Conservation (phyloP, 129 eudicot species). For the Escallonia rubra region DNA sequence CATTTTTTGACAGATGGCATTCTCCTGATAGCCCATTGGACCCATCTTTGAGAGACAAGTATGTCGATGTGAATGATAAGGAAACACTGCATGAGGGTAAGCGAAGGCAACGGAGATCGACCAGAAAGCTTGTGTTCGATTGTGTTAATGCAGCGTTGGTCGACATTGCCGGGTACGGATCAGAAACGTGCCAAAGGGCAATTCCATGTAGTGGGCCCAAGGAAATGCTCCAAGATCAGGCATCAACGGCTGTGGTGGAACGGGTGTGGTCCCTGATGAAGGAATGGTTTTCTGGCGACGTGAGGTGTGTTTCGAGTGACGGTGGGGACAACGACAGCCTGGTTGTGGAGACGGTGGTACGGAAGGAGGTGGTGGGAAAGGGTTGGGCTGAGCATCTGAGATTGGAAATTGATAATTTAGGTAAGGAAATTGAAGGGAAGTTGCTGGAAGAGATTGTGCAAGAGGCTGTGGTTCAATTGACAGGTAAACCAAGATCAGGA, state of each 20-base stretch:
- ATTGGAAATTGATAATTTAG: slow-evolving; percentile 46
- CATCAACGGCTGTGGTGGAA: slow-evolving; percentile 35
- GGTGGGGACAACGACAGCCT: slow-evolving; percentile 44
- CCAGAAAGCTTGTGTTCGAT: slow-evolving; percentile 74
- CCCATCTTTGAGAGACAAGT: slow-evolving; percentile 68
- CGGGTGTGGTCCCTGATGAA: slow-evolving; percentile 59
- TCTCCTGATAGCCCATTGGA: slow-evolving; percentile 83
- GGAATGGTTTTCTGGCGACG: slow-evolving; percentile 54
- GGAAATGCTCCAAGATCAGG: slow-evolving; percentile 10
- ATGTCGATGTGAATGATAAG: slow-evolving; percentile 39
- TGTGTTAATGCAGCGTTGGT: slow-evolving; percentile 60
- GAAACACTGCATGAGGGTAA: slow-evolving; percentile 46
- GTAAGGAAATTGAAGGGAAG: slow-evolving; percentile 70
- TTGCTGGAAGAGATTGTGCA: slow-evolving; percentile 77
- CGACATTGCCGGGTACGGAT: slow-evolving; percentile 40
- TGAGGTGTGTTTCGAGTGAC: slow-evolving; percentile 28
- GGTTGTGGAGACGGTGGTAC: slow-evolving; percentile 67
- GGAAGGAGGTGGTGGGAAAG: slow-evolving; percentile 74
- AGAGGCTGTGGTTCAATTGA: slow-evolving; percentile 63
- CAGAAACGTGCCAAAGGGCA: slow-evolving; percentile 12
- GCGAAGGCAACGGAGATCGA: slow-evolving; percentile 48
- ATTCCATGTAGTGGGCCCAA: slow-evolving; percentile 17
- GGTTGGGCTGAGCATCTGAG: slow-evolving; percentile 63
- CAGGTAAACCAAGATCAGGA: slow-evolving; percentile 31
- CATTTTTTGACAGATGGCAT: slow-evolving; percentile 62